Percentiles rank a stretch among this genome's conserved stretches.
Conservation (phyloP, 164 flowering plant genomes). For the Akebia trifoliata region DNA sequence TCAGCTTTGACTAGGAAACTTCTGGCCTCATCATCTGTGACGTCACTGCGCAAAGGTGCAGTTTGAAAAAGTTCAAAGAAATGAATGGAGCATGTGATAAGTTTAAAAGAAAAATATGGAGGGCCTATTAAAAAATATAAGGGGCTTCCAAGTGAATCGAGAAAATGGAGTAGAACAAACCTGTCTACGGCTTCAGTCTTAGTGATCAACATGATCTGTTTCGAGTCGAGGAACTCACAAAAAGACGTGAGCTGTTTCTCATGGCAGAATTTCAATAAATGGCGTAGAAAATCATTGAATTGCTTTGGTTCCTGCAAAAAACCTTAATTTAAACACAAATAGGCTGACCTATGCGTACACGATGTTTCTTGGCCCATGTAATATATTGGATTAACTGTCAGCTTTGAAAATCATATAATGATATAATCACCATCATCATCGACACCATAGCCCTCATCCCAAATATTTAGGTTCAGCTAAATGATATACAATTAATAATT, state of each 20-base stretch:
- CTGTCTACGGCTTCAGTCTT: conserved; percentile 79
- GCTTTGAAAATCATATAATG: no score
- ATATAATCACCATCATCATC: no score
- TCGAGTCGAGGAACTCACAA: conserved; percentile 44
- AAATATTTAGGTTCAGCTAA: no score
- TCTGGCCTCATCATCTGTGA: conserved; percentile 49
- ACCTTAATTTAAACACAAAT: neutral
- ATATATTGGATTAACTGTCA: no score
- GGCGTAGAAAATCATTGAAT: conserved; percentile 69
- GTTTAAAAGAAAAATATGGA: neutral
- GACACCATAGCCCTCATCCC: no score
- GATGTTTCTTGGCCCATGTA: no score
- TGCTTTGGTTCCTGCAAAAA: conserved; percentile 60
- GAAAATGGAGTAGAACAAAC: conserved; percentile 24
- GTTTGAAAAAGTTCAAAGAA: neutral
- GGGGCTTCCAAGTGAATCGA: no score
- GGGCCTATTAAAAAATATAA: no score
- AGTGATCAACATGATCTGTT: conserved; percentile 49
- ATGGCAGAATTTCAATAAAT: conserved; percentile 40
- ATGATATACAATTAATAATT: no score
- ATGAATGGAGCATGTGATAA: neutral
- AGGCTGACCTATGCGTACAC: no score
- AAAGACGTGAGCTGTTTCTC: conserved; percentile 39
- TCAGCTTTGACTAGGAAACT: conserved; percentile 28
- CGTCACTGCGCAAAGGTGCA: conserved; percentile 42